Evolutionary conservation across 306 rosid species (phyloP), one percentile per base, ranked within the genome.

Genomic region (Abrus pulchellus): DNA sequence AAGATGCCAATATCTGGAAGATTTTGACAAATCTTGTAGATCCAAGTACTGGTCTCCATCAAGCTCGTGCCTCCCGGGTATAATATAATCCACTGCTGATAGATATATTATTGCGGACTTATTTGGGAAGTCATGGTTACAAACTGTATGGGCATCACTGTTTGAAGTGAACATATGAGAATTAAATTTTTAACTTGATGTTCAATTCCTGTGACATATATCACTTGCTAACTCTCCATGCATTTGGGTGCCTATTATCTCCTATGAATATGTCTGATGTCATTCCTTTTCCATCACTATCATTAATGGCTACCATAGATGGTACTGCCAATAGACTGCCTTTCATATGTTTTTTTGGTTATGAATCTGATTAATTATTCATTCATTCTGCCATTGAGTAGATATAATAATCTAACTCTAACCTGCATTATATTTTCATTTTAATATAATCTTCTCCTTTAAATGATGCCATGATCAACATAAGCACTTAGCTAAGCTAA

Each of bases 1-100:
- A 93, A 83, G 99, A 96, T 88, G 89, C 85, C 75, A 96, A 96
- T 76, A 84, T 93, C 87, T 96, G 99, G 99, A 96, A 88, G 90
- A 93, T 96, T 80, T 86, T 96, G 83, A 86, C 87, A 6, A 88
- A 87, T 71, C 94, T 96, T 83, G 96, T 93, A 75, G 97, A 96
- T 87, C 90, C 99, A 72, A 86, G 87, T 76, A 89, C 88, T 83
- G 81, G 87, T 86, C 88, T 87, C 72, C 93, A 89, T 72, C 94
- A 93, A 88, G 92, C 92, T 83, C 87, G 72, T 71, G 81, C 84
- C 68, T 68, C 74, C 43, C 93, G 85, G 93, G 99, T 96, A 90
- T 80, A 56, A 86, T 66, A 71, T 66, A 71, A 68, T 30, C 71
- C 52, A 14, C 48, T 81, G 55, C 80, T 28, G 47, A 77, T 41